Evolutionary conservation across 352 stramenopile species (phyloP), one percentile per base, ranked within the genome.

Genomic region (Phytopythium oedochilum): DNA sequence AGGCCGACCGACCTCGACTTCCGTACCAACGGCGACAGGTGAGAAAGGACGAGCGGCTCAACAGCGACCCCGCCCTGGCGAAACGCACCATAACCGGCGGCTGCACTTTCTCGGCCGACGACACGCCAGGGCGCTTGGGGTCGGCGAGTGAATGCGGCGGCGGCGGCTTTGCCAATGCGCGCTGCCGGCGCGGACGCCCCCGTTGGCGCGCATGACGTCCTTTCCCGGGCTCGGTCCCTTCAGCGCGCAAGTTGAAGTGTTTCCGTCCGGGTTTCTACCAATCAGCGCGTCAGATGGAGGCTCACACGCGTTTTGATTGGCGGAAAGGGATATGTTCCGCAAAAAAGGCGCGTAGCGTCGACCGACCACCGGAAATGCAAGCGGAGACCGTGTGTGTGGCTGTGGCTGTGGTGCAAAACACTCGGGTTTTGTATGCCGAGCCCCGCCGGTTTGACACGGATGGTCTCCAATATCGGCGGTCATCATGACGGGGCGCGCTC

Each of bases 41-140:
- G 28, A 39, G 46, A 53, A 53, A 53, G 46, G 46, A 42, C 46
- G 15, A 18, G 26, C 46, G 11, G 44, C 25, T 51, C 5, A 5
- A 10, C 29, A 35, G 17, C 44, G n/a, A 6, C 23, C 5, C 20
- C 42, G 42, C 12, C 11, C 11, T 23, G 14, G n/a, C 40, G 10
- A 31, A 10, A 53, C 46, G 29, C 17, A 53, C 28, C 46, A 53
- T 53, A 29, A 7, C 12, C 15, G 15, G 1, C 18, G 5, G 17
- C 40, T n/a, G 40, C 40, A 47, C 40, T 47, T 47, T 47, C 40
- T 31, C 40, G 17, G 4, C 15, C 14, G 10, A 14, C 14, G 2
- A 2, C 2, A n/a, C 12, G 14, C 34, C 14, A 36, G 15, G 32
- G 15, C 32, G 32, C 10, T 36, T 36, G 32, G 5, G 10, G 32